phyloP scores from a whole-genome alignment of 495 filamentous ascomycete genomes.

The Podospora anserina region DNA sequence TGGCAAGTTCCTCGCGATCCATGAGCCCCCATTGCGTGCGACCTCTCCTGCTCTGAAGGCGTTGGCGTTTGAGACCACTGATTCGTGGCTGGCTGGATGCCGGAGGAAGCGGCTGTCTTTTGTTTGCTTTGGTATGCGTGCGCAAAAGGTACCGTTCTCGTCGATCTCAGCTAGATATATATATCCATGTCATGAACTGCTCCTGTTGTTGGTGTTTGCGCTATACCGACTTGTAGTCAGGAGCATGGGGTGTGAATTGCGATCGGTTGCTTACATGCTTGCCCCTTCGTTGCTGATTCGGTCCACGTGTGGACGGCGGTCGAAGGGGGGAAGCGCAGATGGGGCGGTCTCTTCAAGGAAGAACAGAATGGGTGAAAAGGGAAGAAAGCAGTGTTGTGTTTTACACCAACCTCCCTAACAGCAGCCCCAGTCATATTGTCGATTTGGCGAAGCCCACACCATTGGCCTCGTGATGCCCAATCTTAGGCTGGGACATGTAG shows the following conservation, averaged over 20 bases:
- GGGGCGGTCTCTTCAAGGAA: background rate
- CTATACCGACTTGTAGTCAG: background rate
- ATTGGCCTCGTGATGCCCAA: background rate
- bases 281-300: background rate
- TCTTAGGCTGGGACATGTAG: background rate
- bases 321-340: background rate
- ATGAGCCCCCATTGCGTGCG: background rate
- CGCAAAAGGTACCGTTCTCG: background rate
- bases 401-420: background rate
- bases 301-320: background rate
- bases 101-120: background rate
- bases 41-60: background rate
- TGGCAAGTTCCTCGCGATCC: background rate
- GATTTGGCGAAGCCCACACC: background rate
- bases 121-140: background rate
- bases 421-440: background rate
- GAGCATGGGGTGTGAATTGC: background rate
- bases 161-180: background rate
- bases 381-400: background rate
- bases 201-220: no score
- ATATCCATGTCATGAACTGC: background rate
- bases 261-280: background rate
- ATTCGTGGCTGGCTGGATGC: background rate
- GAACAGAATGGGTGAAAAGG: background rate
- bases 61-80: background rate